Percentiles rank a stretch among this genome's conserved stretches.
Evolutionary conservation across 2,329 filamentous ascomycete genomes (phyloP).

Genomic region (Setomelanomma holmii): DNA sequence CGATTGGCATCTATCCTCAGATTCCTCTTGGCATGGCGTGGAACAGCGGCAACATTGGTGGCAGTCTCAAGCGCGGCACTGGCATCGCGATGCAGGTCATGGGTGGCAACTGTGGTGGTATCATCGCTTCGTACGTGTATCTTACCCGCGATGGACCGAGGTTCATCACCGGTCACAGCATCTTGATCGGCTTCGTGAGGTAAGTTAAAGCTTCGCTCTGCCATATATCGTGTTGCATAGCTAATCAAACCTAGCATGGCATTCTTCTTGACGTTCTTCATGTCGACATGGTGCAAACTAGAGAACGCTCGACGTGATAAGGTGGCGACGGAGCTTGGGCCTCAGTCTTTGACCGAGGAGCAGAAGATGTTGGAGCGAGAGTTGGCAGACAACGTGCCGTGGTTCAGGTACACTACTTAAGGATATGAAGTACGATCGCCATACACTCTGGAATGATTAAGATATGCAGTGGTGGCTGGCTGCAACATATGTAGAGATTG

Average conservation of each 20-base stretch:
- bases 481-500: too few relatives aligned
- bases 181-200: slow-evolving; percentile 55
- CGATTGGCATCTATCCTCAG: slow-evolving; percentile 60
- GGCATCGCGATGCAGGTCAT: slow-evolving; percentile 65
- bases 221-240: slow-evolving; percentile 5
- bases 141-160: slow-evolving; percentile 51
- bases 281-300: slow-evolving; percentile 64
- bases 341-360: slow-evolving; percentile 59
- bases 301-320: slow-evolving; percentile 65
- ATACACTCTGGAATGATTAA: too few relatives aligned
- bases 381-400: slow-evolving; percentile 63
- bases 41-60: slow-evolving; percentile 66
- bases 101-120: slow-evolving; percentile 72
- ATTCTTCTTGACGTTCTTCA: slow-evolving; percentile 59
- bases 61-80: slow-evolving; percentile 62
- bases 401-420: slow-evolving; percentile 47
- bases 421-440: too few relatives aligned
- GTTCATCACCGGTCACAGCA: slow-evolving; percentile 56
- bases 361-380: slow-evolving; percentile 62
- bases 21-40: slow-evolving; percentile 64
- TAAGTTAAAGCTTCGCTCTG: slow-evolving; percentile 11
- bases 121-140: slow-evolving; percentile 65
- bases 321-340: slow-evolving; percentile 52
- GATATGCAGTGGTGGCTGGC: too few relatives aligned
- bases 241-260: slow-evolving; percentile 50